Base-by-base conservation (phyloP, 2,329 filamentous ascomycete species). In the Aspergillus neoniger region DNA sequence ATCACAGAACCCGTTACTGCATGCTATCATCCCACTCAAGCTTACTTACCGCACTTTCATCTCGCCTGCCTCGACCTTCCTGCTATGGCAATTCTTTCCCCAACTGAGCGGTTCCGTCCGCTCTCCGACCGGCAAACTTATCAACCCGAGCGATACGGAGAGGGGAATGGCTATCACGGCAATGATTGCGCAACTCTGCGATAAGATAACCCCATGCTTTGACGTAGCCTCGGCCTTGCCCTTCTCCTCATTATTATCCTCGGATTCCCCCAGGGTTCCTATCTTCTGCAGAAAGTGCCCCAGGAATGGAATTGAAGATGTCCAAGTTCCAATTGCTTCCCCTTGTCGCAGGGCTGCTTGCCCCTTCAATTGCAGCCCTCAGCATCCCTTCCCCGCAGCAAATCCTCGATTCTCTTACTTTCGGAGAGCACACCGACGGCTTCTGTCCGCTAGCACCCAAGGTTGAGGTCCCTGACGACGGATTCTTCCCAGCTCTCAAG, bases 391-490 rank as follows among this genome's bases (percentile, higher is more conserved):
- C 63, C 38, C 65, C 65, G 41, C 70, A 73, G 57, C 61, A 62
- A 43, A 56, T 72, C 57, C 65, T 71, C 53, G 49, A 55, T 41
- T 49, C 57, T 50, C 57, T 43, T 23, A 38, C 48, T 32, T 23
- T 23, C 21, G 38, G 43, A n/a, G 39, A 38, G 10, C 21, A 14
- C 32, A 36, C 36, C 53, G 52, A 55, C 38, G 67, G 69, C n/a
- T 65, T 65, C 25, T 76, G 74, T 52, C 73, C 72, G 0, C 65
- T 74, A 43, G 65, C 74, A 17, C 61, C 67, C 4, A 74, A 71
- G 36, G 63, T 74, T 17, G 21, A 55, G 12, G n/a, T 62, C 0
- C 67, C 70, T 0, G 54, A 72, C 19, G 74, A 76, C 53, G 70
- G 70, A 1, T 56, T 76, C 3, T 65, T 70, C 28, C 63, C 71